Evolutionary conservation across 257 asterid species (phyloP).

Genomic region (Cynanchum wilfordii): DNA sequence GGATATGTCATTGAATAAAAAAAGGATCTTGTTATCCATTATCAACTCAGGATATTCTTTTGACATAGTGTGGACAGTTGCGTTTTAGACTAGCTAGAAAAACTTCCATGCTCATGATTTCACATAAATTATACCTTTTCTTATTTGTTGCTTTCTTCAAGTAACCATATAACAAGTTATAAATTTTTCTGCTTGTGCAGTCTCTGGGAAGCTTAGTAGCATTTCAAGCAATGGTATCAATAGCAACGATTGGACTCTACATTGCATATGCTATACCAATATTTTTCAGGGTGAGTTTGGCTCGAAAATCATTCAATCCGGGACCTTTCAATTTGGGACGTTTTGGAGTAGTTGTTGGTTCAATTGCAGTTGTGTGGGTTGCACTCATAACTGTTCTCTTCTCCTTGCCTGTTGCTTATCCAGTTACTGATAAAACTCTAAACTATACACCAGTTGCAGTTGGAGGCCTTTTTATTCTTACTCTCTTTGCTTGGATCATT

Average conservation of each 20-base stretch:
- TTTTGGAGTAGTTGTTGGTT: slow-evolving; percentile 64
- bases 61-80: too few species aligned
- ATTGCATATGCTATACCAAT: slow-evolving; percentile 93
- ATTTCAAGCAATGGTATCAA: slow-evolving; percentile 95
- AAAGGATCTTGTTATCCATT: too few species aligned
- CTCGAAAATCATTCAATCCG: slow-evolving; percentile 62
- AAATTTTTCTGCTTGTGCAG: slow-evolving; percentile 30
- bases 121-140: background rate
- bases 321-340: slow-evolving; percentile 90
- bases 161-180: background rate
- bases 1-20: too few species aligned
- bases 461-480: slow-evolving; percentile 65
- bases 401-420: slow-evolving; percentile 89
- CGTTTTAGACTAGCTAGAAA: background rate
- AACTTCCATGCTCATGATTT: background rate
- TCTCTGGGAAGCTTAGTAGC: slow-evolving; percentile 95
- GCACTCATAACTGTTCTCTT: slow-evolving; percentile 75
- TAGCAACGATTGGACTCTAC: slow-evolving; percentile 93
- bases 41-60: too few species aligned
- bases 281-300: slow-evolving; percentile 79
- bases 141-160: background rate
- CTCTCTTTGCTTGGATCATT: slow-evolving; percentile 62
- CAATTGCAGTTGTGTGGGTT: slow-evolving; percentile 84
- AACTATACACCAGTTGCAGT: slow-evolving; percentile 97
- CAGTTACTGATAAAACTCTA: slow-evolving; percentile 65